A percentile compares a stretch with the other conserved stretches of the same genome.
These are phyloP conservation scores for Begonia peltatifolia DNA, from an alignment of 306 rosid species.

Conservation along the genomic window DNA sequence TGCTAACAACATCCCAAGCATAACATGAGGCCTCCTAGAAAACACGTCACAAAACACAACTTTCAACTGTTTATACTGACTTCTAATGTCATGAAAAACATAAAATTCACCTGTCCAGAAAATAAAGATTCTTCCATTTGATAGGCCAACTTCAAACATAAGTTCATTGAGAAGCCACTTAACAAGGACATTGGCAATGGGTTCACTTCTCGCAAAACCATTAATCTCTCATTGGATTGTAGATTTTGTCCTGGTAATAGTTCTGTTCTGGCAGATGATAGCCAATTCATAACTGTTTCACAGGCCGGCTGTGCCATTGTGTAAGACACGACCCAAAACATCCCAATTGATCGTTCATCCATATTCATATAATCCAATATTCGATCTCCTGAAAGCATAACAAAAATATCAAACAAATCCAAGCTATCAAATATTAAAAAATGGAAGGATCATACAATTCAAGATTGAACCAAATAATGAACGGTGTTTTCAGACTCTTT, in stretches of 20 bases:
- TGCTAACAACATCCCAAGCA: too few species aligned
- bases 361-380: constrained; percentile 93
- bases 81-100: not conserved
- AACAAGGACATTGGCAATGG: constrained; percentile 91
- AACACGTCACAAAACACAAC: too few species aligned
- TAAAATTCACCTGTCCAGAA: constrained; percentile 30
- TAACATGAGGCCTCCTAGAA: too few species aligned
- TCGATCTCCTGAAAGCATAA: constrained; percentile 54
- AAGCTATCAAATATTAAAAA: constrained; percentile 2
- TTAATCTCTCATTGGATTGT: constrained; percentile 52
- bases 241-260: constrained; percentile 44
- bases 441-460: not conserved
- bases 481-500: too few species aligned
- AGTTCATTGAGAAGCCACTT: constrained; percentile 88
- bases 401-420: not conserved
- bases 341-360: constrained; percentile 97
- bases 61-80: too few species aligned
- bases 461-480: too few species aligned
- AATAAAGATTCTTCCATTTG: constrained; percentile 91
- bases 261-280: constrained; percentile 62
- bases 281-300: constrained; percentile 86
- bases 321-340: constrained; percentile 99
- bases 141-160: constrained; percentile 65
- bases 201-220: constrained; percentile 80
- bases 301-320: constrained; percentile 98